Percentiles rank a stretch among this genome's conserved stretches.
phyloP scores from a whole-genome alignment of 176 grass and related monocot genomes.

The Aegilops speltoides region DNA sequence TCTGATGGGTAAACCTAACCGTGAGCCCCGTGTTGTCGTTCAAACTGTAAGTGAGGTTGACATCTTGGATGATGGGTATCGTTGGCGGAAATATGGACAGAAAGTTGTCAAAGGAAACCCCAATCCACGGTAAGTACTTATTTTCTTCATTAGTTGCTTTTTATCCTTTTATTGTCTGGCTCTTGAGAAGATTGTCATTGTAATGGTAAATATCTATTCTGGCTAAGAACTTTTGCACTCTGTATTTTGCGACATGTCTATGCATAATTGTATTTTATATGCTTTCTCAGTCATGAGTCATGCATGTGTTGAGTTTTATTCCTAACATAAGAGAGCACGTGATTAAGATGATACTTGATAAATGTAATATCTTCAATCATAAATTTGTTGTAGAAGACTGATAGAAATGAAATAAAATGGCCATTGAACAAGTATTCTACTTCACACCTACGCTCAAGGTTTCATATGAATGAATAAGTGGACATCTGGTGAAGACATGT shows the following conservation, averaged over 20 bases:
- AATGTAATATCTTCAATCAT: not conserved
- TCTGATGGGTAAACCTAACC: slow-evolving; percentile 82
- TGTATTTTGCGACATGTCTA: not conserved
- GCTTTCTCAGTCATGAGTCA: not conserved
- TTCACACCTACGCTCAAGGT: not conserved
- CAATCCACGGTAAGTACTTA: slow-evolving; percentile 73
- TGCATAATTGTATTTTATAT: not conserved
- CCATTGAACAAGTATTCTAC: not conserved
- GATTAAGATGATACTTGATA: slow-evolving; percentile 2
- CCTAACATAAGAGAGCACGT: not conserved
- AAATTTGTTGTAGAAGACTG: not conserved
- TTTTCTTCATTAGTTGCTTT: not conserved
- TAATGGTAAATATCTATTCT: slow-evolving; percentile 1
- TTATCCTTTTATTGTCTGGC: not conserved
- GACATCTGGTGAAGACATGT: not conserved
- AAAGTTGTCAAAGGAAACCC: slow-evolving; percentile 99
- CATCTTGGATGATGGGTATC: slow-evolving; percentile 99
- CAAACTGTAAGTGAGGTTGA: slow-evolving; percentile 99
- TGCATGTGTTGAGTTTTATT: not conserved
- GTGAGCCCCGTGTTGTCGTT: slow-evolving; percentile 96
- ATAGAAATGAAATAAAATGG: not conserved
- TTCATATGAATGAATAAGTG: slow-evolving; percentile 26
- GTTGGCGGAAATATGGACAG: slow-evolving; percentile 99
- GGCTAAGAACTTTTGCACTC: not conserved
- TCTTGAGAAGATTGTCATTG: not conserved